phyloP scores from a whole-genome alignment of 805 yeast species.

The Kuraishia borneana region DNA sequence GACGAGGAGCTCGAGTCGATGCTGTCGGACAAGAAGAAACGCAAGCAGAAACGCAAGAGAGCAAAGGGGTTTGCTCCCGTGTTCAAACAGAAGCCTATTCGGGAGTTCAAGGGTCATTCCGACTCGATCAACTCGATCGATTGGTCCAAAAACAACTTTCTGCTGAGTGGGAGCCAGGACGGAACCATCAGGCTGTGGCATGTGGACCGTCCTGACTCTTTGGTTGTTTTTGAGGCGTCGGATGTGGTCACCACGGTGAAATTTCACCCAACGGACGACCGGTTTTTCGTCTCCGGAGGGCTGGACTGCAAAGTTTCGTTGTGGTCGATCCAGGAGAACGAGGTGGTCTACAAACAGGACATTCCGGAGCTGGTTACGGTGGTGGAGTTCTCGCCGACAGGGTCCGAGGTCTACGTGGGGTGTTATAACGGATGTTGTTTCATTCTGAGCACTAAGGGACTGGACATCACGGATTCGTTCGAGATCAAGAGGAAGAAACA shows the following conservation, averaged over 20 bases:
- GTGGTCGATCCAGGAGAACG: slow-evolving; percentile 78
- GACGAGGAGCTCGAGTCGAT: neutral
- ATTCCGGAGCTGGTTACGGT: slow-evolving; percentile 67
- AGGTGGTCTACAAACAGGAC: slow-evolving; percentile 48
- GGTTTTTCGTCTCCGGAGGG: slow-evolving; percentile 78
- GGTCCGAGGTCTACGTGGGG: slow-evolving; percentile 55
- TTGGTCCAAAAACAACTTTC: slow-evolving; percentile 82
- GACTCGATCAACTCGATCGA: slow-evolving; percentile 64
- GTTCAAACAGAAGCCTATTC: slow-evolving; percentile 55
- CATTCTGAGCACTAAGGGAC: slow-evolving; percentile 51
- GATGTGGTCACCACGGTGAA: slow-evolving; percentile 74
- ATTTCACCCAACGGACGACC: slow-evolving; percentile 79
- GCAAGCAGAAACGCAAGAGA: slow-evolving; percentile 5
- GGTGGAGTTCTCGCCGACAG: slow-evolving; percentile 56
- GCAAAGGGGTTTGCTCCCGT: slow-evolving; percentile 56
- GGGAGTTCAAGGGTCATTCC: slow-evolving; percentile 54
- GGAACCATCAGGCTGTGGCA: slow-evolving; percentile 81
- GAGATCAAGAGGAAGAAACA: slow-evolving; percentile 31
- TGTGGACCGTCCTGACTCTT: slow-evolving; percentile 48
- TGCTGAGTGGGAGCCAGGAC: slow-evolving; percentile 78
- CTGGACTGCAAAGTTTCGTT: slow-evolving; percentile 63
- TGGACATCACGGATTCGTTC: slow-evolving; percentile 33
- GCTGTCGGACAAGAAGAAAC: neutral
- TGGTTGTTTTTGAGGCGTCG: slow-evolving; percentile 58
- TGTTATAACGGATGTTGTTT: slow-evolving; percentile 66